Evolutionary conservation across 2,329 filamentous ascomycete species (phyloP).

Genomic region (Phyllosticta citrichinensis): DNA sequence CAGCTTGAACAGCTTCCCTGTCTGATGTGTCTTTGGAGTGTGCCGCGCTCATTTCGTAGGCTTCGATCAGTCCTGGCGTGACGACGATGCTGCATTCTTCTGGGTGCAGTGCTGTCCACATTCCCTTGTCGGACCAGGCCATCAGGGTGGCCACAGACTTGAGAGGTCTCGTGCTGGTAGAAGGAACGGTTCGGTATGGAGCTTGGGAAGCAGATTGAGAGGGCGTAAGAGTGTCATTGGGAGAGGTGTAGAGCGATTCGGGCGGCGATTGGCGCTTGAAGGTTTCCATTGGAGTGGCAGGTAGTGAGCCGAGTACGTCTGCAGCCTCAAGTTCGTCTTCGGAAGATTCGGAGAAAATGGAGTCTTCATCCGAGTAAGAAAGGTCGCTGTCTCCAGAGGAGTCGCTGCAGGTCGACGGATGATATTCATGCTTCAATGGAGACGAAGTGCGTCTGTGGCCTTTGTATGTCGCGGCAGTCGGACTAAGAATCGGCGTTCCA

Average conservation of each 20-base stretch:
- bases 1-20: constrained; percentile 24
- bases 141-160: constrained; percentile 52
- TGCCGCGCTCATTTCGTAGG: constrained; percentile 46
- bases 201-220: constrained; percentile 76
- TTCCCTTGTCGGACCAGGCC: constrained; percentile 52
- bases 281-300: neutral
- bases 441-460: constrained; percentile 70
- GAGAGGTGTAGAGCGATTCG: constrained; percentile 27
- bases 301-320: constrained; percentile 19
- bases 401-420: constrained; percentile 66
- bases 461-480: constrained; percentile 35
- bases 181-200: constrained; percentile 47
- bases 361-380: constrained; percentile 42
- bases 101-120: constrained; percentile 51
- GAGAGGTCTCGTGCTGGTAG: constrained; percentile 40
- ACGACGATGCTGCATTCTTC: constrained; percentile 54
- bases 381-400: constrained; percentile 49
- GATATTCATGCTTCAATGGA: constrained; percentile 92
- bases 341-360: constrained; percentile 40
- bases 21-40: constrained; percentile 29
- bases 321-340: constrained; percentile 48
- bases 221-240: constrained; percentile 53
- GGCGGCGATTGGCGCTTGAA: constrained; percentile 26
- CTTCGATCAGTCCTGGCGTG: constrained; percentile 55
- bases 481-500: constrained; percentile 31